phyloP scores from a whole-genome alignment of 805 yeast species.

The Tetrapisispora taiwanensis region DNA sequence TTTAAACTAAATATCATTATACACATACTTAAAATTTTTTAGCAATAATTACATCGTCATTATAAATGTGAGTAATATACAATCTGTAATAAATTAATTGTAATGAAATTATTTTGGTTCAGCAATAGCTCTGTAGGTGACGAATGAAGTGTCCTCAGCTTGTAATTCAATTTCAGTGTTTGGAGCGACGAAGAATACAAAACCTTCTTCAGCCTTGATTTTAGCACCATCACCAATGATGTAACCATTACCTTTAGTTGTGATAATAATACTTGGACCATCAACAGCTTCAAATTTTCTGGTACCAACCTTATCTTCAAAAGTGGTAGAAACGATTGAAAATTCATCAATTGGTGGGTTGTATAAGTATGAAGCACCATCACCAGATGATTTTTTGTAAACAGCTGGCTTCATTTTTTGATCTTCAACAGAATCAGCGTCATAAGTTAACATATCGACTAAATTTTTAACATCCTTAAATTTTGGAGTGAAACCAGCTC shows the following conservation, averaged over 20 bases:
- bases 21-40: no score
- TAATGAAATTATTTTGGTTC: constrained; percentile 36
- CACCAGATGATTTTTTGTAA: constrained; percentile 48
- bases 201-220: constrained; percentile 55
- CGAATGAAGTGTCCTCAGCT: constrained; percentile 45
- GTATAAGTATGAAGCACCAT: constrained; percentile 56
- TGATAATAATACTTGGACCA: constrained; percentile 84
- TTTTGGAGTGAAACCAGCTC: constrained; percentile 99
- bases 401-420: constrained; percentile 72
- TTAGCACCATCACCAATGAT: constrained; percentile 35
- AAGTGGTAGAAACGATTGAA: constrained; percentile 77
- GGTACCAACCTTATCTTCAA: constrained; percentile 35
- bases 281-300: constrained; percentile 52
- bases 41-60: no score
- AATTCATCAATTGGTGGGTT: constrained; percentile 98
- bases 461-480: constrained; percentile 89
- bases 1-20: no score
- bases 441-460: constrained; percentile 84
- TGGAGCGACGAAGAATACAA: constrained; percentile 79
- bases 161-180: constrained; percentile 51
- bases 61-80: no score
- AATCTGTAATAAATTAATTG: background rate
- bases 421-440: constrained; percentile 79
- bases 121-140: constrained; percentile 84
- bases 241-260: constrained; percentile 71